phyloP scores from a whole-genome alignment of 352 stramenopile species.

The Saprolegnia parasitica region DNA sequence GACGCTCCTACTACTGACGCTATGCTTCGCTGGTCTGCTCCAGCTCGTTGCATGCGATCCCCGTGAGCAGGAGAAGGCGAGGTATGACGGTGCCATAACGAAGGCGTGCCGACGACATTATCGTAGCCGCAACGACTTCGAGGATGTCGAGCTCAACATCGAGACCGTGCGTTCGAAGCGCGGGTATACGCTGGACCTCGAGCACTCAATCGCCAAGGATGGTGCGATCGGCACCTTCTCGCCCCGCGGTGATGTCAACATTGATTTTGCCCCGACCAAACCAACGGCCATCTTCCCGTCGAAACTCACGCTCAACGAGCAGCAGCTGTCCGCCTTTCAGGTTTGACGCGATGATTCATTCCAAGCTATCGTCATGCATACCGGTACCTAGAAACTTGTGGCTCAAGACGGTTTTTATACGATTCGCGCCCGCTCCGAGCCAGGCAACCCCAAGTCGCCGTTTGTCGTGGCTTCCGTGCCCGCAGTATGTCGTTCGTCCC shows the following conservation, averaged over 20 bases:
- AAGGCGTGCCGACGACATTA: not conserved
- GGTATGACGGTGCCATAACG: slow-evolving; percentile 1
- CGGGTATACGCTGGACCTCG: slow-evolving; percentile 26
- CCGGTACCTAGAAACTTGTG: slow-evolving; percentile 21
- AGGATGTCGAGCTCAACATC: slow-evolving; percentile 23
- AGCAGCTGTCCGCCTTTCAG: slow-evolving; percentile 20
- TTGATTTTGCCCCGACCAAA: slow-evolving; percentile 26
- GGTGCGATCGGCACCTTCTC: slow-evolving; percentile 6
- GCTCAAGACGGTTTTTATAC: slow-evolving; percentile 54
- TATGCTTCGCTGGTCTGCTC: slow-evolving; percentile 8
- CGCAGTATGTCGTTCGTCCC: slow-evolving; percentile 35
- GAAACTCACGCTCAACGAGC: slow-evolving; percentile 24
- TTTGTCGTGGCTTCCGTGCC: slow-evolving; percentile 74
- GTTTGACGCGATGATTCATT: not conserved
- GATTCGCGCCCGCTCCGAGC: slow-evolving; percentile 60
- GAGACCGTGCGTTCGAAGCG: slow-evolving; percentile 22
- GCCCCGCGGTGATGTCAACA: slow-evolving; percentile 24
- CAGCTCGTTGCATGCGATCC: slow-evolving; percentile 14
- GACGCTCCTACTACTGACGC: not conserved
- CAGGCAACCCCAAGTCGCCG: slow-evolving; percentile 46
- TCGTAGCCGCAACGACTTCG: slow-evolving; percentile 20
- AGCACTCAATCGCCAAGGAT: slow-evolving; percentile 20
- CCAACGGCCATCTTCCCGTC: slow-evolving; percentile 20
- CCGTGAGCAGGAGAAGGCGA: slow-evolving; percentile 18
- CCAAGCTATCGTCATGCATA: not conserved